A percentile compares a stretch with the other conserved stretches of the same genome.
phyloP scores from a whole-genome alignment of 1,284 basidiomycete genomes.

The Sanghuangporus baumii region DNA sequence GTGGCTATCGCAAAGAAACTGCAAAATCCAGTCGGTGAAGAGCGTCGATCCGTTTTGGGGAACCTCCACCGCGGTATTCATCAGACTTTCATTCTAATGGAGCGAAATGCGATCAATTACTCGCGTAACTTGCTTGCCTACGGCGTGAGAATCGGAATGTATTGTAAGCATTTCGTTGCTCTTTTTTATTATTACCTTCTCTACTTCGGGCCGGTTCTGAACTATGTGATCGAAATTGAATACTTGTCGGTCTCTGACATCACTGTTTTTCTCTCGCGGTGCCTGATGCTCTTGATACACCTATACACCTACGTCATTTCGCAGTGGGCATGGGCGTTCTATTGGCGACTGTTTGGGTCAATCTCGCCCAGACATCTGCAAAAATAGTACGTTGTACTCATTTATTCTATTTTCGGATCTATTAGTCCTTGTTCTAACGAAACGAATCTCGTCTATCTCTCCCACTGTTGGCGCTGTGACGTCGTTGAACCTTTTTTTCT shows the following conservation, averaged over 20 bases:
- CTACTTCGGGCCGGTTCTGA: not conserved
- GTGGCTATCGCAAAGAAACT: not conserved
- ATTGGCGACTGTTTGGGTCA: conserved; percentile 57
- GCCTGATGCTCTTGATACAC: not conserved
- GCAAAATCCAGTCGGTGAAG: not conserved
- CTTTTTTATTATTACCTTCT: not conserved
- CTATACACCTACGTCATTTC: not conserved
- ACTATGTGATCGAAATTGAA: not conserved
- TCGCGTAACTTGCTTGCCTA: conserved; percentile 52
- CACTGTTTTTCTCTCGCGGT: not conserved
- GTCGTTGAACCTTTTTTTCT: not conserved
- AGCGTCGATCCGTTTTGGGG: not conserved
- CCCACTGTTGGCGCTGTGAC: not conserved
- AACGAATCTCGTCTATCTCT: not conserved
- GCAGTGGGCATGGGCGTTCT: conserved; percentile 44
- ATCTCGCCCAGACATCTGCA: conserved; percentile 32
- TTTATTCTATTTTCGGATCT: not conserved
- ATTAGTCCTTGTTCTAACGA: not conserved
- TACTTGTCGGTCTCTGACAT: not conserved
- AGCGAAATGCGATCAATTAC: conserved; percentile 26
- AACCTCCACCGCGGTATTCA: not conserved
- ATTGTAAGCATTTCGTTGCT: conserved; percentile 31
- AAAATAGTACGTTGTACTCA: conserved; percentile 27
- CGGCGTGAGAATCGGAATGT: conserved; percentile 58
- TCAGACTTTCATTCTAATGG: conserved; percentile 20